Evolutionary conservation across 768 basidiomycete genomes (phyloP).

Genomic region (Agaricus bisporus): DNA sequence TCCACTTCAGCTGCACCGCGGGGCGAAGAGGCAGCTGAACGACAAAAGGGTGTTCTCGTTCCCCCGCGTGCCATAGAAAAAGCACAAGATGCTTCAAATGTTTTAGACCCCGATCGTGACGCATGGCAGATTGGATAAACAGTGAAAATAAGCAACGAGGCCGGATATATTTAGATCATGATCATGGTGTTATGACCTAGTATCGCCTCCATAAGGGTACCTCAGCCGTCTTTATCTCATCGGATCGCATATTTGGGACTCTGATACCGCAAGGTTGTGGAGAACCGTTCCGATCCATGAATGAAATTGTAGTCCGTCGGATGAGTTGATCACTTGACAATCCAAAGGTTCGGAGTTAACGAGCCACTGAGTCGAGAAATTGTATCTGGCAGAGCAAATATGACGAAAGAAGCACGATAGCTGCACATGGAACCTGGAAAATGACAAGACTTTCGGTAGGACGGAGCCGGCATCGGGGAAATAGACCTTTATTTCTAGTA

Average conservation of each 20-base stretch:
- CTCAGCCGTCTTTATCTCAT: neutral
- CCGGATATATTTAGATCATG: slow-evolving; percentile 3
- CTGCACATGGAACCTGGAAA: neutral
- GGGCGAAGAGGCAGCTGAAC: slow-evolving; percentile 1
- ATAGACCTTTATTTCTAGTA: neutral
- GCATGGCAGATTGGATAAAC: neutral
- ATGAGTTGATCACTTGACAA: neutral
- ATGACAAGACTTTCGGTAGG: neutral
- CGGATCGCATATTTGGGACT: neutral
- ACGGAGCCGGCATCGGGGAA: neutral
- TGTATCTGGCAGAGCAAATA: neutral
- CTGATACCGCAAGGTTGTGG: neutral
- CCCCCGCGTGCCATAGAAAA: neutral
- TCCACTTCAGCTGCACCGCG: neutral
- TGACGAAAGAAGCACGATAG: neutral
- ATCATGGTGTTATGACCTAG: neutral
- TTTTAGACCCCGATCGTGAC: neutral
- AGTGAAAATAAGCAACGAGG: neutral
- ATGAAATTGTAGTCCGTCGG: no score
- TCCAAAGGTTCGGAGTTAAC: neutral
- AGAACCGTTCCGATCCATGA: neutral
- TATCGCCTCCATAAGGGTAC: neutral
- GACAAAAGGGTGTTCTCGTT: neutral
- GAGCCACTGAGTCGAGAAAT: neutral
- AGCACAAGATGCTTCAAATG: neutral